Conservation (phyloP, 1,284 basidiomycete species). For the Peniophora sp. region DNA sequence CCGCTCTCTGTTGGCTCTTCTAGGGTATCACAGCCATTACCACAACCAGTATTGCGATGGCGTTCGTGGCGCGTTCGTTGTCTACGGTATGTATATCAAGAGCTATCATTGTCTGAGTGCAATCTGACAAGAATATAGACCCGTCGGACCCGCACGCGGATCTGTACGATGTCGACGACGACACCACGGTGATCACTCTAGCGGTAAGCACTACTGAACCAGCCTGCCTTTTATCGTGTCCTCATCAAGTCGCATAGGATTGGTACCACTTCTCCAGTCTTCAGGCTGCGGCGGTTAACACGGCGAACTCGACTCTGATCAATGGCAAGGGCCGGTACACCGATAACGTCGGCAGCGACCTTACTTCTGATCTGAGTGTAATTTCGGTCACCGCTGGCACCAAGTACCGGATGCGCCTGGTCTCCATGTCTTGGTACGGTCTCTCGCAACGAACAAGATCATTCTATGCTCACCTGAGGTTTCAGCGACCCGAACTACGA, state of each 20-base stretch:
- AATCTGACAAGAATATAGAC: constrained; percentile 26
- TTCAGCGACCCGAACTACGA: constrained; percentile 18
- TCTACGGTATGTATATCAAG: constrained; percentile 13
- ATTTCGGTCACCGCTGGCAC: constrained; percentile 18
- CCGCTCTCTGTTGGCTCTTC: too few species aligned
- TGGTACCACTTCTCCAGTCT: constrained; percentile 8
- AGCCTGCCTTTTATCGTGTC: not conserved
- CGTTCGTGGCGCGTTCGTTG: constrained; percentile 22
- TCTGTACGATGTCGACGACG: constrained; percentile 28
- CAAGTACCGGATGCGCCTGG: constrained; percentile 24
- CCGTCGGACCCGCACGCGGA: constrained; percentile 21
- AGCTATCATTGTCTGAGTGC: not conserved
- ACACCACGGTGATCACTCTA: constrained; percentile 9
- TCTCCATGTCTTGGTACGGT: constrained; percentile 5
- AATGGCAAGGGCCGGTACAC: constrained; percentile 23
- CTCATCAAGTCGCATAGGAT: constrained; percentile 1
- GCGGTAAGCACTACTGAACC: not conserved
- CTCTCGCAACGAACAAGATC: too few species aligned
- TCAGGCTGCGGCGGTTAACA: constrained; percentile 2
- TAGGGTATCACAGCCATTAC: constrained; percentile 7
- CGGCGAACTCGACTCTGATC: constrained; percentile 19
- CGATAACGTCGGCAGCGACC: constrained; percentile 12
- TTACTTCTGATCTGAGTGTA: constrained; percentile 16
- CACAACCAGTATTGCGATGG: constrained; percentile 32
- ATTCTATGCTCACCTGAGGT: not conserved